A percentile compares a stretch with the other conserved stretches of the same genome.
Evolutionary conservation across 768 basidiomycete genomes (phyloP).

Genomic region (Trametes cinnabarina): DNA sequence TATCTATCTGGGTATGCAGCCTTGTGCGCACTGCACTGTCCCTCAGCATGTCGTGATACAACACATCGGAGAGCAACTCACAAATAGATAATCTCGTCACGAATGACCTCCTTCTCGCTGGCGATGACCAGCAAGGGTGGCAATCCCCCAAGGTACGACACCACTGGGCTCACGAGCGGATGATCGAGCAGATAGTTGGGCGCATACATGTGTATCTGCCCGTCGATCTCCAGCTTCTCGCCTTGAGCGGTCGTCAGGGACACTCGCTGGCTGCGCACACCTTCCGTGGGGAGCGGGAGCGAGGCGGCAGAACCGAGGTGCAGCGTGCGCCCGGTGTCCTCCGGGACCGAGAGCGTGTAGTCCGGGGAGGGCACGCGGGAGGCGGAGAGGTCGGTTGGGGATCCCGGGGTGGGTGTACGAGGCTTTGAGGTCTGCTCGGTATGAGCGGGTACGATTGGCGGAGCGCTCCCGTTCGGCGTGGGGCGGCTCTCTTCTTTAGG

Average conservation of each 20-base stretch:
- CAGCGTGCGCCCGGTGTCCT: conserved; percentile 34
- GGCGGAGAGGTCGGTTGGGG: background rate
- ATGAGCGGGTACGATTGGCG: no score
- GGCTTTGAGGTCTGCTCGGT: no score
- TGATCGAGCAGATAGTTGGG: conserved; percentile 75
- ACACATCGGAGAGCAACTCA: conserved; percentile 34
- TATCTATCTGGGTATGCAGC: conserved; percentile 81
- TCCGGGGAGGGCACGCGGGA: conserved; percentile 9
- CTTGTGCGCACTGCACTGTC: conserved; percentile 71
- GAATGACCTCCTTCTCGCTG: conserved; percentile 78
- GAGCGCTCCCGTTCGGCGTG: background rate
- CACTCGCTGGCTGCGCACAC: conserved; percentile 44
- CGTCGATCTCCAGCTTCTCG: conserved; percentile 50
- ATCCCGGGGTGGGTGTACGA: background rate
- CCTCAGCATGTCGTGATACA: no score
- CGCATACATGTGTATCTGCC: conserved; percentile 85
- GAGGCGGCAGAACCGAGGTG: conserved; percentile 50
- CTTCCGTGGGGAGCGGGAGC: conserved; percentile 37
- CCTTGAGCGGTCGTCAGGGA: conserved; percentile 45
- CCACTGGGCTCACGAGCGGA: conserved; percentile 79
- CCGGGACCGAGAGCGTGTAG: conserved; percentile 19
- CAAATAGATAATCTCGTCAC: conserved; percentile 46
- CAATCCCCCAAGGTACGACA: conserved; percentile 85
- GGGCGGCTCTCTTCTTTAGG: background rate
- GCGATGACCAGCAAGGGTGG: conserved; percentile 84